Evolutionary conservation across 2,329 filamentous ascomycete species (phyloP), one percentile per base, ranked within the genome.

Genomic region (Apiospora saccharicola): DNA sequence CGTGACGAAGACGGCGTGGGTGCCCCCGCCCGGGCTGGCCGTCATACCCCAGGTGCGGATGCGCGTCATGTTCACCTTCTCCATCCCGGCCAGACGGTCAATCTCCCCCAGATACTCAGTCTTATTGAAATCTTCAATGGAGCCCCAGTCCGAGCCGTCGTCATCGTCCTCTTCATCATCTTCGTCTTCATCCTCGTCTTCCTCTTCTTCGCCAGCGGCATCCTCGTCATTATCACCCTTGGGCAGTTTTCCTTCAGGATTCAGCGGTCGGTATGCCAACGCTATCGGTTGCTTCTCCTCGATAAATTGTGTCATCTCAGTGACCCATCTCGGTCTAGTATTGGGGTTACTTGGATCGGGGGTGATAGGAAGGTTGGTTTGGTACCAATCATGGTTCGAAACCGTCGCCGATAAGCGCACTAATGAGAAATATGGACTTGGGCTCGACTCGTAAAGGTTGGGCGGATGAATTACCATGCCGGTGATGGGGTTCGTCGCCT

Each of bases 41-140:
- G 87, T 81, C 57, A 90, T 79, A 0, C 87, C 88, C 86, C 87
- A 89, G 53, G 90, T 82, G 12, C 87, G 84, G 68, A 86, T 84
- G 19, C 88, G 83, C 57, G 86, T 84, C 1, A 86, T 83, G 72
- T 87, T 83, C 12, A 89, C 84, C 73, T 85, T 84, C 16, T 83
- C 80, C 46, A 80, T 78, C 1, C 80, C 69, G 77, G 81, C 79
- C 47, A 79, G 69, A 49, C 75, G 76, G n/a, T 77, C 73, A 26
- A 79, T 34, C 7, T 75, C 74, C 8, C 75, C 76, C 26, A 74
- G 49, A 51, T 75, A 72, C 3, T 73, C 74, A n/a, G 67, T 72
- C 49, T 73, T 74, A 34, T 72, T 74, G 41, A 74, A 70, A 3
- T 77, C 76, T 2, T 74, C 74, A 43, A 74, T 75, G 13, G 74